phyloP scores from a whole-genome alignment of 2,329 filamentous ascomycete genomes.

The Fusarium caatingaense region DNA sequence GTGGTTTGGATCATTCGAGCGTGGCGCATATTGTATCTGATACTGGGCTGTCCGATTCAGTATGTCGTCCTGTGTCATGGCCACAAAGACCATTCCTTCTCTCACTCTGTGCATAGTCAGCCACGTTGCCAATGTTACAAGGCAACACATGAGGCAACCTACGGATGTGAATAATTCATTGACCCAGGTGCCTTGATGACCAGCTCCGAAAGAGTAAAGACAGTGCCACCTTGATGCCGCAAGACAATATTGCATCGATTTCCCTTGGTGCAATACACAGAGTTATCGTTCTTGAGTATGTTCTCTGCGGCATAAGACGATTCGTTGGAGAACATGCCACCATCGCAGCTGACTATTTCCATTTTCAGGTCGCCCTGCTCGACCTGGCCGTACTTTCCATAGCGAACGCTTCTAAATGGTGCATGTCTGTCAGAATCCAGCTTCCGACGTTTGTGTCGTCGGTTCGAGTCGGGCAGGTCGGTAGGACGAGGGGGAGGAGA shows the following conservation, averaged over 20 bases:
- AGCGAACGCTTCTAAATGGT: slow-evolving; percentile 72
- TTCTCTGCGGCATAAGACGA: slow-evolving; percentile 78
- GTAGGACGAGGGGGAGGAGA: slow-evolving; percentile 52
- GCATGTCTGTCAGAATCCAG: slow-evolving; percentile 71
- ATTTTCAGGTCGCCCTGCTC: slow-evolving; percentile 83
- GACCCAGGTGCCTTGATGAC: slow-evolving; percentile 86
- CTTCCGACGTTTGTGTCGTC: slow-evolving; percentile 75
- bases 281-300: slow-evolving; percentile 82
- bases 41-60: slow-evolving; percentile 79
- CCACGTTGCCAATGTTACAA: slow-evolving; percentile 19
- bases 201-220: slow-evolving; percentile 86
- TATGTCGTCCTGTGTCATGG: slow-evolving; percentile 84
- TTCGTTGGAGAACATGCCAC: slow-evolving; percentile 75
- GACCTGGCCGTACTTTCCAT: slow-evolving; percentile 89
- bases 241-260: slow-evolving; percentile 88
- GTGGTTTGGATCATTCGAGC: slow-evolving; percentile 29
- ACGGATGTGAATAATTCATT: slow-evolving; percentile 85
- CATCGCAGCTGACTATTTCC: slow-evolving; percentile 91
- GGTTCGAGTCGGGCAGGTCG: slow-evolving; percentile 60
- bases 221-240: slow-evolving; percentile 80
- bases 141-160: slow-evolving; percentile 55
- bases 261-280: slow-evolving; percentile 91
- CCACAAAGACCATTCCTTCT: slow-evolving; percentile 91
- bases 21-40: slow-evolving; percentile 72
- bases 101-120: slow-evolving; percentile 71